phyloP scores from a whole-genome alignment of 495 filamentous ascomycete species.

The Lasiosphaeria ovina region DNA sequence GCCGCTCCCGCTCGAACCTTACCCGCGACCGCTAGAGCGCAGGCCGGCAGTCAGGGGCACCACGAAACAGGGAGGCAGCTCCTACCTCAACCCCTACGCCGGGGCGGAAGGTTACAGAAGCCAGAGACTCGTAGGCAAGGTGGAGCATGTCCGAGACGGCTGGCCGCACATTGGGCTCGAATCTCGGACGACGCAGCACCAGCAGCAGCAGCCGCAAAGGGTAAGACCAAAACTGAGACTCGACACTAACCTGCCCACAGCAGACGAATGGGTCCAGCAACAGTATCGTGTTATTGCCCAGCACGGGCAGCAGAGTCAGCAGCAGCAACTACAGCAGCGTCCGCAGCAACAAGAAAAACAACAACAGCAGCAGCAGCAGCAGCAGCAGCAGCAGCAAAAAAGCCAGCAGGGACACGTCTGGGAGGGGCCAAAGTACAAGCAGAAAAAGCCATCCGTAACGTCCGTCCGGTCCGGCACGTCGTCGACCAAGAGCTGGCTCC shows the following conservation, averaged over 20 bases:
- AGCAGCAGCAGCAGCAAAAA: no score
- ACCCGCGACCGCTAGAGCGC: not conserved
- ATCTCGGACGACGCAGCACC: not conserved
- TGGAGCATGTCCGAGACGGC: no score
- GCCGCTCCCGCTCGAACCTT: constrained; percentile 1
- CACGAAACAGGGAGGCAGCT: not conserved
- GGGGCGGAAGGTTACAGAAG: no score
- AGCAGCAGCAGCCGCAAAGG: not conserved
- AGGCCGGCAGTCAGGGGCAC: not conserved
- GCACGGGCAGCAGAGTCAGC: not conserved
- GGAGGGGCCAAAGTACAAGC: no score
- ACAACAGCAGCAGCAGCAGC: no score
- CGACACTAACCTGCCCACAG: not conserved
- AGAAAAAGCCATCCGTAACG: no score
- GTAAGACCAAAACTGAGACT: not conserved
- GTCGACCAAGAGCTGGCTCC: no score
- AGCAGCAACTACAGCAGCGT: not conserved
- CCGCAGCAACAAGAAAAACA: no score
- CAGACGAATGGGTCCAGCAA: not conserved
- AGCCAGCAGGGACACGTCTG: no score
- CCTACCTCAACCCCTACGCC: not conserved
- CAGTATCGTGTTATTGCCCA: not conserved
- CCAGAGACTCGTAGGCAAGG: no score
- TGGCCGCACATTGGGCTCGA: not conserved
- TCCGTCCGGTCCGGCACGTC: no score